Percentiles rank a stretch among this genome's conserved stretches.
These are phyloP conservation scores for Flaveria robusta DNA, from an alignment of 129 eudicot genomes.

Conservation along the genomic window DNA sequence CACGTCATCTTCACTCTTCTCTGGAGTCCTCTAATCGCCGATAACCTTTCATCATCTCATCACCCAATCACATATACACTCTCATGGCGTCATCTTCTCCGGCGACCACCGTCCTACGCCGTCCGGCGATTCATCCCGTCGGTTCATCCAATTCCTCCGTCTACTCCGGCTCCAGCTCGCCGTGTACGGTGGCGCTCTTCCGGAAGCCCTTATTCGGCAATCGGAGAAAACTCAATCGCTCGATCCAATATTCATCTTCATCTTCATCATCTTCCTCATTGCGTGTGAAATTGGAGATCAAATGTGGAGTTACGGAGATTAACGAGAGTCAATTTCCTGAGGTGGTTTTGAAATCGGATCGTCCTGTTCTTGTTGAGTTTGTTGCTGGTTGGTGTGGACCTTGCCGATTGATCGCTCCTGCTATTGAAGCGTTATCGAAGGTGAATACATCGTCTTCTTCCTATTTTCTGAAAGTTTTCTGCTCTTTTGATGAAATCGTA, in stretches of 20 bases:
- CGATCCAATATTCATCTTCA: not conserved
- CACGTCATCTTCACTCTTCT: conserved; percentile 30
- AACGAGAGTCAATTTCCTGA: conserved; percentile 59
- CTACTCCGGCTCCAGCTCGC: conserved; percentile 1
- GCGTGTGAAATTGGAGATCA: conserved; percentile 29
- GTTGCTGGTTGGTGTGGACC: conserved; percentile 89
- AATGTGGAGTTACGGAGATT: conserved; percentile 58
- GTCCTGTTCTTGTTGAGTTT: conserved; percentile 83
- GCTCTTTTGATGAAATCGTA: not conserved
- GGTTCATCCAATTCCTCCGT: conserved; percentile 18
- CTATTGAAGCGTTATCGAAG: conserved; percentile 64
- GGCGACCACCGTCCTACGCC: conserved; percentile 23
- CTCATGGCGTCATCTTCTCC: conserved; percentile 39
- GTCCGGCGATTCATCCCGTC: conserved; percentile 18
- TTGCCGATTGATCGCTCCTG: conserved; percentile 76
- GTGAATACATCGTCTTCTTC: conserved; percentile 24
- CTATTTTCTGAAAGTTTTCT: not conserved
- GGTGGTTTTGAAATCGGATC: conserved; percentile 69
- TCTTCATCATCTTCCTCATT: not conserved
- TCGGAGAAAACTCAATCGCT: conserved; percentile 1
- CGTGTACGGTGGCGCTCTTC: conserved; percentile 19
- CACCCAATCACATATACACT: conserved; percentile 19
- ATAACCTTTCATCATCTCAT: conserved; percentile 25
- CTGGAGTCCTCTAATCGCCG: conserved; percentile 33
- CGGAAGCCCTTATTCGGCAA: conserved; percentile 11